phyloP scores from a whole-genome alignment of 768 basidiomycete genomes.

The Pholiota microspora region DNA sequence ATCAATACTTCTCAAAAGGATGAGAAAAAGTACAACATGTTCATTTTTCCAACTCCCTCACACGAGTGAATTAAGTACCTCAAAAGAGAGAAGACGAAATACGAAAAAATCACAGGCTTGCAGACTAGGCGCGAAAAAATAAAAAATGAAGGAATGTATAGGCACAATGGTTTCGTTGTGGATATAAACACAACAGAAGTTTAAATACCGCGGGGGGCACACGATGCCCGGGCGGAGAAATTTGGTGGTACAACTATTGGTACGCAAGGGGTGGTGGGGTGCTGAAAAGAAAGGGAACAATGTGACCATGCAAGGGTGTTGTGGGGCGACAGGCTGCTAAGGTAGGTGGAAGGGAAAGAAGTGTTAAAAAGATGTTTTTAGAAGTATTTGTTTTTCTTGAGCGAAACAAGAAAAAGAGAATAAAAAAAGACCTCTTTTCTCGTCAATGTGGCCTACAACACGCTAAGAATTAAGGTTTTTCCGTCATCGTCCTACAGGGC shows the following conservation, averaged over 20 bases:
- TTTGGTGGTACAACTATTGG: slow-evolving; percentile 15
- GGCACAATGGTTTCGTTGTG: slow-evolving; percentile 22
- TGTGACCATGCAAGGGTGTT: slow-evolving; percentile 8
- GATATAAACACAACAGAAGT: slow-evolving; percentile 6
- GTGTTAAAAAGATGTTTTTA: slow-evolving; percentile 6
- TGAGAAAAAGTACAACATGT: slow-evolving; percentile 16
- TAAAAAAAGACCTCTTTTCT: slow-evolving; percentile 15
- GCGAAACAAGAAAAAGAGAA: slow-evolving; percentile 7
- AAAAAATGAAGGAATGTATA: slow-evolving; percentile 25
- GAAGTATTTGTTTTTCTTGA: slow-evolving; percentile 11
- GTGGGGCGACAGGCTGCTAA: slow-evolving; percentile 2
- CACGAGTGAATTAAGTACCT: slow-evolving; percentile 10
- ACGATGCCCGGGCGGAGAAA: slow-evolving; percentile 11
- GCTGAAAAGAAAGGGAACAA: slow-evolving; percentile 2
- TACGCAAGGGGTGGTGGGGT: neutral
- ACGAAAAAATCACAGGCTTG: too few species aligned
- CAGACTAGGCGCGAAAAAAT: too few species aligned
- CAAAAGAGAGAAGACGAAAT: slow-evolving; percentile 10
- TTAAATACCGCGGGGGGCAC: slow-evolving; percentile 11
- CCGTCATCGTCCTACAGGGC: slow-evolving; percentile 21
- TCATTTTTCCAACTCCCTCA: slow-evolving; percentile 11
- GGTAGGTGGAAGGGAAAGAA: slow-evolving; percentile 8
- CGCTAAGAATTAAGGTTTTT: slow-evolving; percentile 13
- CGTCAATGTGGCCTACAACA: slow-evolving; percentile 12
- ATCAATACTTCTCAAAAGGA: too few species aligned